phyloP scores from a whole-genome alignment of 352 stramenopile species.

The Halophytophthora batemanensis region DNA sequence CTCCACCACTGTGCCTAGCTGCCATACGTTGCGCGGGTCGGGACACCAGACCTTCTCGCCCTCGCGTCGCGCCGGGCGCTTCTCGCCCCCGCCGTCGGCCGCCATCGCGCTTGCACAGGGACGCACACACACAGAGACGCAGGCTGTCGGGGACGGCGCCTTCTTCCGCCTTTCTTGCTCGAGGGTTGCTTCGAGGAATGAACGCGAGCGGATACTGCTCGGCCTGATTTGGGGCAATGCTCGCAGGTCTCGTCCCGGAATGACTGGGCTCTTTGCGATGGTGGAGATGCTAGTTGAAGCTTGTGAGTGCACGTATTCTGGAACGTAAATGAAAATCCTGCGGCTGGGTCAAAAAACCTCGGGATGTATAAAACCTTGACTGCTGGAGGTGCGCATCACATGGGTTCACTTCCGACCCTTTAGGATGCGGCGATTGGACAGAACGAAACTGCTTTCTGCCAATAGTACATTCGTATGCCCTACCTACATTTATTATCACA shows the following conservation, averaged over 20 bases:
- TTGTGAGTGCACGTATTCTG: neutral
- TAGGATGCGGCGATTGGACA: no score
- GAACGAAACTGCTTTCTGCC: constrained; percentile 1
- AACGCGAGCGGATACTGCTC: neutral
- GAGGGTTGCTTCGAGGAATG: constrained; percentile 7
- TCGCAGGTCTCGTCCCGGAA: neutral
- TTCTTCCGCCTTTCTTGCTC: neutral
- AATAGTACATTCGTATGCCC: no score
- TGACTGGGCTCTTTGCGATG: neutral
- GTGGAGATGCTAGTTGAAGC: neutral
- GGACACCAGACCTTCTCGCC: constrained; percentile 88
- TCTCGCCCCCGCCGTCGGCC: constrained; percentile 26
- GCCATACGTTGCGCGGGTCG: constrained; percentile 83
- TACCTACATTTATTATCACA: no score
- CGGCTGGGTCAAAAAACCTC: neutral
- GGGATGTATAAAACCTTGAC: neutral
- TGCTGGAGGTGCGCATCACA: constrained; percentile 17
- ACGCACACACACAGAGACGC: neutral
- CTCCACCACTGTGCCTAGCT: constrained; percentile 82
- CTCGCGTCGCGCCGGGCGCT: constrained; percentile 62
- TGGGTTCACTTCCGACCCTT: constrained; percentile 14
- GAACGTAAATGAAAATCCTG: constrained; percentile 1
- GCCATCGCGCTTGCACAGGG: constrained; percentile 14
- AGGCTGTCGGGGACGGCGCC: constrained; percentile 8
- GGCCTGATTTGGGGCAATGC: neutral